phyloP scores from a whole-genome alignment of 768 basidiomycete genomes.

The Galerina marginata region DNA sequence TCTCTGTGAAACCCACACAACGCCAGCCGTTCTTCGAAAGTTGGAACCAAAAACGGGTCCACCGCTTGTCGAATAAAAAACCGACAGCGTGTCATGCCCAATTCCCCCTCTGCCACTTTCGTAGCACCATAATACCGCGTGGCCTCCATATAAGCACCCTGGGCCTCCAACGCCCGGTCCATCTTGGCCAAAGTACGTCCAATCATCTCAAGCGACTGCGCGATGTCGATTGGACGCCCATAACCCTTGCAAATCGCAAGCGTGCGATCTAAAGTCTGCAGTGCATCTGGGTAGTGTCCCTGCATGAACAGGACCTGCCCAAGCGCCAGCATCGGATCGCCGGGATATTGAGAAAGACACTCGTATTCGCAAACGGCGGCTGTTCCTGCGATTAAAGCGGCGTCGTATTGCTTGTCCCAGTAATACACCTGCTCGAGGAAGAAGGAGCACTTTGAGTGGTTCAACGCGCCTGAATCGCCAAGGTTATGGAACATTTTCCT shows the following conservation, averaged over 20 bases:
- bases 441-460: background rate
- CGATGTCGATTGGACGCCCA: background rate
- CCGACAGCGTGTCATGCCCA: too few relatives aligned
- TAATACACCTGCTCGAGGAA: background rate
- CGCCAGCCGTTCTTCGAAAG: too few relatives aligned
- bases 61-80: too few relatives aligned
- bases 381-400: background rate
- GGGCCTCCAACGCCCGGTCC: background rate
- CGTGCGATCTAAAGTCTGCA: background rate
- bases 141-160: background rate
- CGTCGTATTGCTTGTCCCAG: background rate
- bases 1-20: too few relatives aligned
- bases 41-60: too few relatives aligned
- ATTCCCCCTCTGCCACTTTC: too few relatives aligned
- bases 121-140: background rate
- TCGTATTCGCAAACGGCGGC: background rate
- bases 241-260: background rate
- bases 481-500: background rate
- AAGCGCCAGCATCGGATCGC: background rate
- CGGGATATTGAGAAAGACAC: background rate
- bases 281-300: background rate
- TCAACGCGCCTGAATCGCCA: background rate
- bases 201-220: too few relatives aligned
- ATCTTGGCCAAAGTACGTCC: background rate
- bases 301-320: background rate